Percentiles rank a stretch among this genome's conserved stretches.
Evolutionary conservation across 352 stramenopile species (phyloP).

Genomic region (Globisporangium viniferum): DNA sequence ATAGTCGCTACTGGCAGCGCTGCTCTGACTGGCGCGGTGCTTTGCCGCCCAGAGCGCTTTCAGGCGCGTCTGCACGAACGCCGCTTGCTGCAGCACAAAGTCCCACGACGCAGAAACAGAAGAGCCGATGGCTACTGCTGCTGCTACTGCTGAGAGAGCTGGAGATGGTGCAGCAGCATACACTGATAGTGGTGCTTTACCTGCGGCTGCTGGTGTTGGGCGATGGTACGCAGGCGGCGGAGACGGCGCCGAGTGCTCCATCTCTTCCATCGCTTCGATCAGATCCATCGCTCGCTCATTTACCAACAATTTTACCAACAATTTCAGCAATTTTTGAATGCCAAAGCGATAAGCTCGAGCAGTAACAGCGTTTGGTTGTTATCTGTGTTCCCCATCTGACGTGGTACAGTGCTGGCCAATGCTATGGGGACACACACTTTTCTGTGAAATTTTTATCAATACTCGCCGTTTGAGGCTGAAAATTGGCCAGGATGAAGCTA

Average conservation of each 20-base stretch:
- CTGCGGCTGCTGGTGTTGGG: not conserved
- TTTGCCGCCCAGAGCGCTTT: slow-evolving; percentile 38
- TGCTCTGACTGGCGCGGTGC: slow-evolving; percentile 10
- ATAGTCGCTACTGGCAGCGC: not conserved
- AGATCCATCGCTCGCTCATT: slow-evolving; percentile 43
- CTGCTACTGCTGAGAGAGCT: not conserved
- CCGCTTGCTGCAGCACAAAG: slow-evolving; percentile 47
- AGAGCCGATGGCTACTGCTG: not conserved
- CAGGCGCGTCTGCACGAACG: slow-evolving; percentile 37
- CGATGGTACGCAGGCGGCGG: not conserved
- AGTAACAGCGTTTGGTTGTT: too few relatives aligned
- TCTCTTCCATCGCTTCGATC: slow-evolving; percentile 50
- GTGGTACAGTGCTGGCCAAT: too few relatives aligned
- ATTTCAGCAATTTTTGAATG: too few relatives aligned
- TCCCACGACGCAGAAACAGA: slow-evolving; percentile 15
- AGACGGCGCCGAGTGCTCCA: slow-evolving; percentile 22
- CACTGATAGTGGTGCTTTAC: not conserved
- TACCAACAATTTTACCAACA: too few relatives aligned
- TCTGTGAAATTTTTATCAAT: too few relatives aligned
- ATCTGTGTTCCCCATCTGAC: too few relatives aligned
- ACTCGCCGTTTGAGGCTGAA: too few relatives aligned
- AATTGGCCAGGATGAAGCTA: too few relatives aligned
- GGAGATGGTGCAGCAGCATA: not conserved
- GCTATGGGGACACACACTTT: too few relatives aligned
- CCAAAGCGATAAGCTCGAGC: too few relatives aligned